Conservation (phyloP, 2,329 filamentous ascomycete genomes). For the Pestalotiopsis sp. region DNA sequence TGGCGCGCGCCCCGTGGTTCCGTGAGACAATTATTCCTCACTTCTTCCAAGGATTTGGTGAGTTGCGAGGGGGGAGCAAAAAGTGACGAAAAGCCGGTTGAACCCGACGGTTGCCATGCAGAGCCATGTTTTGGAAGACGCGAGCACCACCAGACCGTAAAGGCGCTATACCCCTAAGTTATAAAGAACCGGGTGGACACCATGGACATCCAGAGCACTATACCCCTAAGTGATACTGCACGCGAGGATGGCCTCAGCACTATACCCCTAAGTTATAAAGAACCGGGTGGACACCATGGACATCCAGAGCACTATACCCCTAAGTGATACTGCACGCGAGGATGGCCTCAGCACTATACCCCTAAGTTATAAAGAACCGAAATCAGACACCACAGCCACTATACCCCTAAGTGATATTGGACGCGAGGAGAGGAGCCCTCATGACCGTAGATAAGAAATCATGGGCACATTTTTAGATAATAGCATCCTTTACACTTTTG, state of each 20-base stretch:
- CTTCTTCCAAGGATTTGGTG: background rate
- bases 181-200: background rate
- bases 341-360: slow-evolving; percentile 1
- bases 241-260: background rate
- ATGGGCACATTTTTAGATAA: slow-evolving; percentile 7
- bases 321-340: slow-evolving; percentile 3
- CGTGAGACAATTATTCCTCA: background rate
- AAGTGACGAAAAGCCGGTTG: slow-evolving; percentile 2
- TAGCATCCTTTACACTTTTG: slow-evolving; percentile 5
- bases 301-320: slow-evolving; percentile 4
- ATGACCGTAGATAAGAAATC: background rate
- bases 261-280: slow-evolving; percentile 3
- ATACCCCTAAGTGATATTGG: slow-evolving; percentile 7
- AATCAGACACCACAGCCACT: background rate
- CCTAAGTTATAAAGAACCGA: slow-evolving; percentile 1
- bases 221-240: slow-evolving; percentile 6
- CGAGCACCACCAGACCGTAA: background rate
- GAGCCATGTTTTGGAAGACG: background rate
- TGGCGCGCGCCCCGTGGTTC: background rate
- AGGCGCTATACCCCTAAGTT: background rate
- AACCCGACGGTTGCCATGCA: slow-evolving; percentile 9
- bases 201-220: background rate
- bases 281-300: background rate
- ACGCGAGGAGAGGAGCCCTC: background rate
- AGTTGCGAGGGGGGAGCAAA: background rate